Base-by-base conservation (phyloP, 208 protist species). In the Acanthamoeba divionensis region DNA sequence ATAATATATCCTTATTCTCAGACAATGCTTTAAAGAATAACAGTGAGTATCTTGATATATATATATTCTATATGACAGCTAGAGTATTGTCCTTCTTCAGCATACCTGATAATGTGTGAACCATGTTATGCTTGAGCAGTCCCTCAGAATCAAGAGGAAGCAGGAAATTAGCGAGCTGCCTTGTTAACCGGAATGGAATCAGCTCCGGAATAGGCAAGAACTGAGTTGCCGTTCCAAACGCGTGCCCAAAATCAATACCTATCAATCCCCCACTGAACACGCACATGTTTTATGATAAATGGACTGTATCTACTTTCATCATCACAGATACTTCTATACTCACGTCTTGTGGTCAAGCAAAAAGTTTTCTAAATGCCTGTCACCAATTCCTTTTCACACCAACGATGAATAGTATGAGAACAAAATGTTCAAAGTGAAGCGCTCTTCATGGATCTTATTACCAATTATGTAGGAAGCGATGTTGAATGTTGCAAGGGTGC, bases 221-320 rank as follows among this genome's bases (percentile, higher is more conserved):
- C 48, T 95, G 87, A 47, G 97, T 97, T 8, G 97, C 97, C 4
- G 93, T 93, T 13, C 97, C 98, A 91, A 99, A 98, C 3, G 97
- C 96, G 93, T 97, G 96, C 4, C 97, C 98, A 93, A 98, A 98
- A 91, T 98, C 97, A 65, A 99, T 99, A 65, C 94, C 94, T 29
- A 99, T 93, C 6, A 98, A 26, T 4, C 80, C 77, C n/a, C 97
- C 97, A 33, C 83, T 95, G 5, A 6, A 41, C 36, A 41, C 1
- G 36, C 36, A 41, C 36, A 1, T 41, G 36, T 6, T 41, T 41
- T 41, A 41, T 33, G 65, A 85, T n/a, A 69, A 82, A n/a, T 41
- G 62, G 50, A 85, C 44, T 55, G 24, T 73, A 55, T 73, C 15
- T 36, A 7, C 15, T 36, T 73, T 73, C 44, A 29, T 18, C 5